Evolutionary conservation across 768 basidiomycete species (phyloP), one percentile per base, ranked within the genome.

Genomic region (Rhodotorula toruloides): DNA sequence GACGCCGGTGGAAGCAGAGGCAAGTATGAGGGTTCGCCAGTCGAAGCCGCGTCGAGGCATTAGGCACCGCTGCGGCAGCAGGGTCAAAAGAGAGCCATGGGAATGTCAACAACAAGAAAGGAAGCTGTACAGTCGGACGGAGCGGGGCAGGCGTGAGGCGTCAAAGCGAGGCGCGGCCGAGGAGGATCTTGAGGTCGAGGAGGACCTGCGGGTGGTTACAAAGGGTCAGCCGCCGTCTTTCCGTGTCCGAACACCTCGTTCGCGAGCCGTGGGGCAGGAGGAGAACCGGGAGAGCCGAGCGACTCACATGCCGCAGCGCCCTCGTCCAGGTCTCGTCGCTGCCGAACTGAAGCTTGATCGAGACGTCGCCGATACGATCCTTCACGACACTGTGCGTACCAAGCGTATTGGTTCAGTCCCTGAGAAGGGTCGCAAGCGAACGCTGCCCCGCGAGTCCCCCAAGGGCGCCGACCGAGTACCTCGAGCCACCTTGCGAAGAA

Each of bases 321-420:
- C 90, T 85, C 31, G 94, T 97, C 94, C 94, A 99, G 0, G 85
- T 82, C 74, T 99, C 94, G 76, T 99, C 94, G 73, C 91, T 90
- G 72, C 88, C 89, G 77, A 96, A 94, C 75, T 93, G 91, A 7
- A 93, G 80, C 78, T 93, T 92, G 69, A 98, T 88, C 1, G 90
- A 92, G 25, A 90, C 88, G 60, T 94, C 92, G 12, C 92, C 93
- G 61, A 99, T 99, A 79, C 87, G 90, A 78, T 99, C 96, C 78
- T 90, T 97, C 47, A 82, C 80, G 59, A 98, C 86, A 74, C 94
- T 96, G 74, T 53, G 19, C 49, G 36, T 9, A n/a, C 22, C 25
- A 27, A 22, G 25, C 52, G 8, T 17, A n/a, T 46, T 17, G 8
- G 25, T 21, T 64, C 44, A 25, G 36, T 70, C 44, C 54, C 25